Base-by-base conservation (phyloP, 805 yeast species). In the Candida boidinii region DNA sequence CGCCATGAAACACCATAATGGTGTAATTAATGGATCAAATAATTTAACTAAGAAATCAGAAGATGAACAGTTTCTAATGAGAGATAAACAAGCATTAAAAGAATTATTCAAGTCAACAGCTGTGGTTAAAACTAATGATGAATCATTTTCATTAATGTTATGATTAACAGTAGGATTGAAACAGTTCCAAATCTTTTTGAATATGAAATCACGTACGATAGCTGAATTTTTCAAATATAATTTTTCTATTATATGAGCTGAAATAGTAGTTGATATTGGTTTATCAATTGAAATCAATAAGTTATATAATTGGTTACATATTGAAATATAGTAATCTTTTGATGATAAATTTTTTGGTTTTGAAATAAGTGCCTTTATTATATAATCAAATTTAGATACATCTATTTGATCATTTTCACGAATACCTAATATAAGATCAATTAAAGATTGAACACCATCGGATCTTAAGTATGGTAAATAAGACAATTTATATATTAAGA, bases 341-440 rank as follows among this genome's bases (percentile, higher is more conserved):
- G 75, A 60, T 1, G 64, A 35, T 7, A 79, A 46, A 0, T 49
- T 45, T 29, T 55, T 58, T 0, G 96, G 96, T 38, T 76, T 77
- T n/a, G 38, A 35, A 19, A 80, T 51, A 12, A 90, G 52, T 2
- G 85, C 65, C 26, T 67, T 69, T n/a, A 82, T 73, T 1, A 84
- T 81, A 36, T 77, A 71, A 18, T 73, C 75, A 30, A 84, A 63
- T 42, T 76, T 80, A 21, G 73, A 75, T n/a, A 76, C 54, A 40
- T 76, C 77, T 11, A 86, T 55, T 10, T 74, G 76, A 35, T 80
- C 90, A 34, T 68, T 65, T 26, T 85, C 94, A 36, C 95, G 62
- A 17, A 83, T 61, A 0, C 95, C 95, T 11, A 82, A 61, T 1
- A 83, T 64, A 40, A 83, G 75, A 53, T 90, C 96, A 19, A 87